Conservation (phyloP, 495 filamentous ascomycete species). For the Aspergillus wentii region DNA sequence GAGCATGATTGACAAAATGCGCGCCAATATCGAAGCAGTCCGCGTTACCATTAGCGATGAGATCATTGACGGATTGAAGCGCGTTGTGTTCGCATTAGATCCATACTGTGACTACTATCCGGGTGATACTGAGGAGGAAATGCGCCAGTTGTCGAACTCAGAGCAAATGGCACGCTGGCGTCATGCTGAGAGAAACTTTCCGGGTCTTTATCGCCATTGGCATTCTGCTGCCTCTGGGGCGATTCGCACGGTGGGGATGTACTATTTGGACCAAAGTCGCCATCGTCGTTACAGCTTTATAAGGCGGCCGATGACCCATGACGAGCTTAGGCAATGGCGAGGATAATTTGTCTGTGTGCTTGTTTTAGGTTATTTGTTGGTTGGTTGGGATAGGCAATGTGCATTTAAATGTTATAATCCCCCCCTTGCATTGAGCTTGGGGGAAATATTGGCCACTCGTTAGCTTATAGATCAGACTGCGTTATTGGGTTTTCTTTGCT, state of each 20-base stretch:
- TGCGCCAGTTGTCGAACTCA: conserved; percentile 9
- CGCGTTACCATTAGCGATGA: conserved; percentile 18
- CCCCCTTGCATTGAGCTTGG: too few species aligned
- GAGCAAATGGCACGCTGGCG: conserved; percentile 9
- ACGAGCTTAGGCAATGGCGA: not conserved
- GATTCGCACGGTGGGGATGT: too few species aligned
- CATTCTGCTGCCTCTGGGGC: conserved; percentile 6
- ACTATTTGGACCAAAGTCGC: conserved; percentile 2
- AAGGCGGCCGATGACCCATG: too few species aligned
- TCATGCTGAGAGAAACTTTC: too few species aligned
- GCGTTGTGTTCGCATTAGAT: conserved; percentile 19
- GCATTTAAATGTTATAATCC: too few species aligned
- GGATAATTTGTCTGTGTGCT: too few species aligned
- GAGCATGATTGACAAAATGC: conserved; percentile 13
- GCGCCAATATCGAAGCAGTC: conserved; percentile 14
- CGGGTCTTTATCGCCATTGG: conserved; percentile 13
- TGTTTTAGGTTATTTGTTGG: too few species aligned
- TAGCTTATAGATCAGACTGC: too few species aligned
- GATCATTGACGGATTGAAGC: conserved; percentile 20
- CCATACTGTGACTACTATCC: conserved; percentile 21
- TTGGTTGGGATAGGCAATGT: too few species aligned
- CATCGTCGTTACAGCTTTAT: too few species aligned
- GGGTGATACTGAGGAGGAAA: conserved; percentile 15
- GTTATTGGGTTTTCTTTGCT: too few species aligned
- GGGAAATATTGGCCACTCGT: too few species aligned